These are phyloP conservation scores for Raphanus raphanistrum DNA, from an alignment of 345 rosid genomes.

Conservation along the genomic window DNA sequence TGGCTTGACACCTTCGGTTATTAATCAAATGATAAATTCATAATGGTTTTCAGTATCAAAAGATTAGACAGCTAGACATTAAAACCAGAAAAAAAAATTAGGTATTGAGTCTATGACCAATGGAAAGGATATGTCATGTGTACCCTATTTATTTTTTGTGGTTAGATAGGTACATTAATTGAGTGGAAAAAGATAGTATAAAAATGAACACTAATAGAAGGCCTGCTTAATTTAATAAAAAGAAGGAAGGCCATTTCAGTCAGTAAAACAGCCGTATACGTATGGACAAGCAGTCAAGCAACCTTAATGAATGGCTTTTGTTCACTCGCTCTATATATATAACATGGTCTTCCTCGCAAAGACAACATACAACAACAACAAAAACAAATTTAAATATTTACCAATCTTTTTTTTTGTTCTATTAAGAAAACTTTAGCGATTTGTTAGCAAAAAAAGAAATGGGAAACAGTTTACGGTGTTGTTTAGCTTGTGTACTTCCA, in stretches of 20 bases:
- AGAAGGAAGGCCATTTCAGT: slow-evolving; percentile 5
- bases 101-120: not conserved
- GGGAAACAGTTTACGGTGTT: slow-evolving; percentile 92
- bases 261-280: slow-evolving; percentile 5
- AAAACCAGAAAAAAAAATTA: not conserved
- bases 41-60: not conserved
- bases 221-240: too few species aligned
- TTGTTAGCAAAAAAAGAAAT: slow-evolving; percentile 34
- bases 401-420: not conserved
- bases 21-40: not conserved
- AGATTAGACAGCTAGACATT: not conserved
- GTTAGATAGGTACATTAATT: not conserved
- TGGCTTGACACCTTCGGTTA: not conserved
- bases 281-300: slow-evolving; percentile 38
- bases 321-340: slow-evolving; percentile 2
- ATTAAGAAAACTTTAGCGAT: not conserved
- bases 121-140: not conserved
- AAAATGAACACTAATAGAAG: too few species aligned
- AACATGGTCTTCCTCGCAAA: slow-evolving; percentile 20
- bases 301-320: not conserved
- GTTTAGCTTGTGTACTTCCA: slow-evolving; percentile 91
- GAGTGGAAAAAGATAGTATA: too few species aligned
- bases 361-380: slow-evolving; percentile 8
- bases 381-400: not conserved
- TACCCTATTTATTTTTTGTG: too few species aligned